Evolutionary conservation across 257 asterid genomes (phyloP), one percentile per base, ranked within the genome.

Genomic region (Nyctanthes arbortristis): DNA sequence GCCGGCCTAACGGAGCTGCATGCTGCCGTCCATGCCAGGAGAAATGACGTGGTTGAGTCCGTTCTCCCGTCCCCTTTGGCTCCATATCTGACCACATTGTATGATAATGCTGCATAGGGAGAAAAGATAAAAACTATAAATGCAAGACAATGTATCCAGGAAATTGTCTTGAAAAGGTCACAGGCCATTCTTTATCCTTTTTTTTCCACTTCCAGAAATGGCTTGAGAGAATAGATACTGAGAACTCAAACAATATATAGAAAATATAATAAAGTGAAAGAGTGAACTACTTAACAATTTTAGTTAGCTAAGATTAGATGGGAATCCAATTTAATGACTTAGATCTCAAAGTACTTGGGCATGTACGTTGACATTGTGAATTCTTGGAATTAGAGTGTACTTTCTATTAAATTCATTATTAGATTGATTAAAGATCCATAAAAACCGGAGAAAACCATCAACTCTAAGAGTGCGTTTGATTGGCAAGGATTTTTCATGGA

Each of bases 41-140:
- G 85, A 67, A 89, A 89, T 0, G 90, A 78, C 7, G 69, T 24
- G 0, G 90, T 89, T 0, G 95, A 89, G 71, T 91, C 97, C 0
- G 93, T 89, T 31, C 35, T 75, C 1, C 96, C 97, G 30, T 91
- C 93, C 14, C 89, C 93, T 65, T 75, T 70, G 0, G 95, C 97
- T 2, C 97, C 97, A 59, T 54, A 91, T 8, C 28, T 8, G 6
- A 83, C 83, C 0, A 89, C 95, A 67, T 85, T 87, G 63, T 84
- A 84, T 56, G 91, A 89, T 34, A 66, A 84, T 60, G 93, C 91
- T 31, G 67, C 22, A 20, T 73, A 8, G 25, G 75, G 71, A 18
- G 74, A 66, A 10, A 72, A 29, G 0, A 55, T 64, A 1, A 74
- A 2, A 22, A 40, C 30, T 7, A 81, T 9, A 0, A 73, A 9